A percentile compares a stretch with the other conserved stretches of the same genome.
phyloP scores from a whole-genome alignment of 768 basidiomycete species.

The Suillus variegatus region DNA sequence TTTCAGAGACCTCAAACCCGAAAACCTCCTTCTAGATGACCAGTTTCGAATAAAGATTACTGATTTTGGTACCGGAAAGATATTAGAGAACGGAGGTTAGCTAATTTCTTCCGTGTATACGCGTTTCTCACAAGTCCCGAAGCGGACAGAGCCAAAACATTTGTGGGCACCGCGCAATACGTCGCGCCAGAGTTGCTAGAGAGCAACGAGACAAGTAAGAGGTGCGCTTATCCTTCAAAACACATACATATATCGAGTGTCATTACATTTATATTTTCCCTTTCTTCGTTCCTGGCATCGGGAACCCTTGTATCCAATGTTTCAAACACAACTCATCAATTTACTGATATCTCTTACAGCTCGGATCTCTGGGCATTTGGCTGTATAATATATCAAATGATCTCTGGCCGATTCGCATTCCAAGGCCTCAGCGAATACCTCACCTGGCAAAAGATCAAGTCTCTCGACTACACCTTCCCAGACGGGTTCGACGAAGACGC shows the following conservation, averaged over 20 bases:
- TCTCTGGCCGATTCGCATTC: slow-evolving; percentile 90
- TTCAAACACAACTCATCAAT: neutral
- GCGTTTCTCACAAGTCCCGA: slow-evolving; percentile 28
- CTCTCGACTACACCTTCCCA: slow-evolving; percentile 84
- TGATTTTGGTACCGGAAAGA: slow-evolving; percentile 93
- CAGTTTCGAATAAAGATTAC: slow-evolving; percentile 91
- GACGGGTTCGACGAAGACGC: slow-evolving; percentile 83
- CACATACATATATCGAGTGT: neutral
- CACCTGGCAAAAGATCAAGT: slow-evolving; percentile 93
- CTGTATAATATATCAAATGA: slow-evolving; percentile 92
- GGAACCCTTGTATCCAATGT: too few relatives aligned
- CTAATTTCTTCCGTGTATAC: slow-evolving; percentile 11
- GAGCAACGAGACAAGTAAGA: slow-evolving; percentile 69
- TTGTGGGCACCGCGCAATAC: slow-evolving; percentile 91
- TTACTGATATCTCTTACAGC: slow-evolving; percentile 38
- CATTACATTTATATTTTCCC: neutral
- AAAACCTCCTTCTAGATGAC: slow-evolving; percentile 88
- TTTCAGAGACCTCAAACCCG: slow-evolving; percentile 74
- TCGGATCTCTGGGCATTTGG: slow-evolving; percentile 97
- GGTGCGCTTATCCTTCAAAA: slow-evolving; percentile 45
- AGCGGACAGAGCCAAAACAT: slow-evolving; percentile 65
- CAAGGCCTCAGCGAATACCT: slow-evolving; percentile 89
- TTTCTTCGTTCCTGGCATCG: slow-evolving; percentile 1
- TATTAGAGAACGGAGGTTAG: slow-evolving; percentile 59
- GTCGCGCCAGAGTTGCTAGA: slow-evolving; percentile 86